These are phyloP conservation scores for Leccinum pellstonianum DNA, from an alignment of 768 basidiomycete species.

Conservation along the genomic window DNA sequence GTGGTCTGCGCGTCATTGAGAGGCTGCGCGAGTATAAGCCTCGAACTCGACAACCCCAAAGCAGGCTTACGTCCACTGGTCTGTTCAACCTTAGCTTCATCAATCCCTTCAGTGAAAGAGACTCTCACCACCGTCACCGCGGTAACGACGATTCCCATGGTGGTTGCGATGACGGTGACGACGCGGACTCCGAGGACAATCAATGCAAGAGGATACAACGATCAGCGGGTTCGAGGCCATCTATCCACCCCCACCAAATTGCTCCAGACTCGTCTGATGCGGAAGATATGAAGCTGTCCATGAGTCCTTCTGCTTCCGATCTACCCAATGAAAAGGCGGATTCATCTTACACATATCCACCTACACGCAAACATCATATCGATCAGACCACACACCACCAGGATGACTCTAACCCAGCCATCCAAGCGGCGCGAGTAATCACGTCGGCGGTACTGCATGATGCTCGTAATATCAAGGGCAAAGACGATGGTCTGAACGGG, in stretches of 20 bases:
- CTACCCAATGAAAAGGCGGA: slow-evolving; percentile 9
- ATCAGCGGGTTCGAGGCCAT: slow-evolving; percentile 4
- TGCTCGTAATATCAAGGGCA: slow-evolving; percentile 65
- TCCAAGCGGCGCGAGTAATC: slow-evolving; percentile 60
- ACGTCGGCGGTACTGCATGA: slow-evolving; percentile 75
- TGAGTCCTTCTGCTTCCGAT: slow-evolving; percentile 1
- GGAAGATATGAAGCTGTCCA: slow-evolving; percentile 14
- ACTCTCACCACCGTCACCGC: slow-evolving; percentile 33
- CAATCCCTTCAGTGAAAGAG: slow-evolving; percentile 46
- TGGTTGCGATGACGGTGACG: slow-evolving; percentile 31
- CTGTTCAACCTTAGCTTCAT: slow-evolving; percentile 35
- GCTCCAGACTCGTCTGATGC: slow-evolving; percentile 7
- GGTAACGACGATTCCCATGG: slow-evolving; percentile 21
- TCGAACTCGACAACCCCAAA: slow-evolving; percentile 29
- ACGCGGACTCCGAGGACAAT: slow-evolving; percentile 31
- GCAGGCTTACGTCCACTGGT: slow-evolving; percentile 31
- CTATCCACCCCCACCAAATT: slow-evolving; percentile 4
- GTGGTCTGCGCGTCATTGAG: slow-evolving; percentile 60
- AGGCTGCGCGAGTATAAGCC: slow-evolving; percentile 66
- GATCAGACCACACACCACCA: slow-evolving; percentile 26
- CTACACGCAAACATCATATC: slow-evolving; percentile 22
- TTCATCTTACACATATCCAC: slow-evolving; percentile 41
- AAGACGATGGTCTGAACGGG: slow-evolving; percentile 40
- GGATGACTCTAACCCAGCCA: slow-evolving; percentile 40
- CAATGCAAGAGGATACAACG: slow-evolving; percentile 34